These are phyloP conservation scores for Thalia dealbata DNA, from an alignment of 176 grass and related monocot species.

Conservation along the genomic window DNA sequence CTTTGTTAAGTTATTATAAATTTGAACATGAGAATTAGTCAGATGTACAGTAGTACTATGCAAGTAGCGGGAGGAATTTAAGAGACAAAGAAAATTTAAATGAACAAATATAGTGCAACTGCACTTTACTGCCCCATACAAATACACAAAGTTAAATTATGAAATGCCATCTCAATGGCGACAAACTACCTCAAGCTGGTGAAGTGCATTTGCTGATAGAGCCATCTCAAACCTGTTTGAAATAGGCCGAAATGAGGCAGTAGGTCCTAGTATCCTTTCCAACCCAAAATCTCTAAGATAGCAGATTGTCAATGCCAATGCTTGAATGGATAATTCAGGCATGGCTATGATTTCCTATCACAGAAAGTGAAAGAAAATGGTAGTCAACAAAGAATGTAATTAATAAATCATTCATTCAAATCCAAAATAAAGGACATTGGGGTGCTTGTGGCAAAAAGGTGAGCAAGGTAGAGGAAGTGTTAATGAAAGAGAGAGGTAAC, in stretches of 20 bases:
- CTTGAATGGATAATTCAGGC: constrained; percentile 73
- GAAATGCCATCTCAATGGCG: too few relatives aligned
- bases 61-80: background rate
- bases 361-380: background rate
- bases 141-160: constrained; percentile 3
- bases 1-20: background rate
- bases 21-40: background rate
- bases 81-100: background rate
- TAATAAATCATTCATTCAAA: background rate
- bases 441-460: background rate
- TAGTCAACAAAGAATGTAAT: background rate
- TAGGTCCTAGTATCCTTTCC: constrained; percentile 70
- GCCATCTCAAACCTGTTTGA: constrained; percentile 57
- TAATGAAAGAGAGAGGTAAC: too few relatives aligned
- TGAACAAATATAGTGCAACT: background rate
- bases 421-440: background rate
- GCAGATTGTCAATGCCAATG: constrained; percentile 52
- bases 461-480: too few relatives aligned
- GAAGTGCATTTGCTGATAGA: constrained; percentile 83
- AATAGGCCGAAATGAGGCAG: constrained; percentile 68
- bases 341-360: constrained; percentile 59
- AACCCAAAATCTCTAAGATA: constrained; percentile 75
- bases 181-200: constrained; percentile 76
- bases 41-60: background rate
- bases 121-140: background rate